Percentiles rank a stretch among this genome's conserved stretches.
These are phyloP conservation scores for Hypomontagnella monticulosa DNA, from an alignment of 495 filamentous ascomycete species.

Conservation along the genomic window DNA sequence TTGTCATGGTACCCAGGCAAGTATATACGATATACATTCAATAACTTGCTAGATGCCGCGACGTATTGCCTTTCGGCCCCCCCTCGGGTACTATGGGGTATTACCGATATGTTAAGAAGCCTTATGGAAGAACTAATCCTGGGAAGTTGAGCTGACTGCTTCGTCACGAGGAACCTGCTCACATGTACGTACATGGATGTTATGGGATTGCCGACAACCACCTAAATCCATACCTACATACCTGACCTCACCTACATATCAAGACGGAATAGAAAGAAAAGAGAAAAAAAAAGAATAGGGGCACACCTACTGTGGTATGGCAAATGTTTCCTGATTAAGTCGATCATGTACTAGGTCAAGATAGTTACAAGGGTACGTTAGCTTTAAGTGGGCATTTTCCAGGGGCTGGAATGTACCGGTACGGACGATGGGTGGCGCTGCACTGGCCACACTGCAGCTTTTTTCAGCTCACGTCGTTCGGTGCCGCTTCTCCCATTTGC, in stretches of 20 bases:
- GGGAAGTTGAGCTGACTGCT: neutral
- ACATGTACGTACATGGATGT: too few relatives aligned
- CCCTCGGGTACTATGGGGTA: too few relatives aligned
- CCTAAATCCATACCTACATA: too few relatives aligned
- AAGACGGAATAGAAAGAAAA: neutral
- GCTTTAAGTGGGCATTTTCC: slow-evolving; percentile 2
- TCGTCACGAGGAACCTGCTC: too few relatives aligned
- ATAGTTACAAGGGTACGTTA: slow-evolving; percentile 17
- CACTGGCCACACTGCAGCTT: slow-evolving; percentile 53
- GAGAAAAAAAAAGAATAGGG: slow-evolving; percentile 12
- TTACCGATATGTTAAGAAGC: neutral
- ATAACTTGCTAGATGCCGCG: too few relatives aligned
- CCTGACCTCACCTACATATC: too few relatives aligned
- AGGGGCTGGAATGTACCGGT: slow-evolving; percentile 31
- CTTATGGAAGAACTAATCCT: neutral
- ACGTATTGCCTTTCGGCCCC: too few relatives aligned
- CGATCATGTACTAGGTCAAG: too few relatives aligned
- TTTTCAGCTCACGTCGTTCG: slow-evolving; percentile 58
- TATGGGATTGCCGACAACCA: too few relatives aligned
- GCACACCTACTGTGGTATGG: slow-evolving; percentile 9
- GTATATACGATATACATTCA: too few relatives aligned
- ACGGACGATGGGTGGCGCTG: slow-evolving; percentile 50
- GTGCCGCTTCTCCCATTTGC: slow-evolving; percentile 49
- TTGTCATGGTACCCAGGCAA: too few relatives aligned
- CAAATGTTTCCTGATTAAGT: slow-evolving; percentile 26